Evolutionary conservation across 768 basidiomycete genomes (phyloP), one percentile per base, ranked within the genome.

Genomic region (Gautieria morchelliformis): DNA sequence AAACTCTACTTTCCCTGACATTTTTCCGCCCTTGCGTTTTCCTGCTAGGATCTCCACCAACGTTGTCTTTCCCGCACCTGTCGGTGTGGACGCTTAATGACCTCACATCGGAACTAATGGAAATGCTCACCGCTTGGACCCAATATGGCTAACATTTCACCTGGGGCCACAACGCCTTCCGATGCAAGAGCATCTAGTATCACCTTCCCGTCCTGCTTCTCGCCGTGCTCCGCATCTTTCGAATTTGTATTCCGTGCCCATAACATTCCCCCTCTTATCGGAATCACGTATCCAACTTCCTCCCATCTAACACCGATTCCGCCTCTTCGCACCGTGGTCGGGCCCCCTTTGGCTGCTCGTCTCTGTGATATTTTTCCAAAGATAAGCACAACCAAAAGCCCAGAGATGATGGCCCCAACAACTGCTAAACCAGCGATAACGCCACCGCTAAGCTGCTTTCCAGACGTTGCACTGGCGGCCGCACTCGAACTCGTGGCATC

Each of bases 361-460:
- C 80, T 73, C 65, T 89, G 89, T 17, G 68, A 67, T 47, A 79
- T 55, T 63, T 79, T 78, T 0, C 91, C 93, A 63, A 84, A 72
- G 3, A 76, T 59, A 7, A 96, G 65, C n/a, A 84, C 69, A 0
- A 72, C 68, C 3, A 93, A 68, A 0, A 84, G 80, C 1, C 82
- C 61, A 1, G 78, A 68, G 17, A 88, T 54, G 45, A 96, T 65
- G 0, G 70, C 77, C 6, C 92, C 88, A 9, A 96, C 84, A 24
- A 93, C 88, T 0, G 86, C 91, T 30, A 97, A 70, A 12, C 94
- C 94, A 37, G 89, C 93, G 58, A 96, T 90, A 22, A 96, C 93
- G 1, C 94, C 93, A 1, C 83, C 79, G 56, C 81, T 77, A 9
- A 96, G 79, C 17, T 78, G 70, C 35, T 74, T 73, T n/a, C 61